A percentile compares a stretch with the other conserved stretches of the same genome.
Conservation (phyloP, 305 asterid genomes). For the Ajuga reptans region DNA sequence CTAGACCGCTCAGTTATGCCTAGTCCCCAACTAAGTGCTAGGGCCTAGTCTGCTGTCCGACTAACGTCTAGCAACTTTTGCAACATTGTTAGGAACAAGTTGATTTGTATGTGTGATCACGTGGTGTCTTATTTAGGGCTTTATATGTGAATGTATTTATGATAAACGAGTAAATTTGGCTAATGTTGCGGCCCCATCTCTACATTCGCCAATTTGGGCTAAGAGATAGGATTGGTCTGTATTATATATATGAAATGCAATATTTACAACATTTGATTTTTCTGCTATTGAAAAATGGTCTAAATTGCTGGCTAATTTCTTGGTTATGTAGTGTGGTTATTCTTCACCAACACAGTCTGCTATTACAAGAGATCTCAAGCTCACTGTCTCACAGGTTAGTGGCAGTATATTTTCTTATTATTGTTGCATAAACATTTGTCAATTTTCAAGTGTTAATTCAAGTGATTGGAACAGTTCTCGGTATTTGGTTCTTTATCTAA, state of each 20-base stretch:
- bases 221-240: not conserved
- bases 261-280: not conserved
- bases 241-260: not conserved
- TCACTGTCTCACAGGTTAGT: conserved; percentile 78
- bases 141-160: not conserved
- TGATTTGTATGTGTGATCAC: too few species aligned
- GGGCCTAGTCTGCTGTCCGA: too few species aligned
- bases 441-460: conserved; percentile 16
- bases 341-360: conserved; percentile 83
- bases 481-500: conserved; percentile 79
- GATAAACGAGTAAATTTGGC: not conserved
- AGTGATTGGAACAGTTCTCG: conserved; percentile 53
- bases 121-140: not conserved
- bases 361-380: conserved; percentile 54
- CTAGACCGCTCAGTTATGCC: too few species aligned
- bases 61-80: too few species aligned
- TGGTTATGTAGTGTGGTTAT: conserved; percentile 63
- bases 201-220: not conserved
- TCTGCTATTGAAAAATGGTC: not conserved
- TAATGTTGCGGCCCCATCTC: not conserved
- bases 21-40: too few species aligned
- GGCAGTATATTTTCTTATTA: not conserved
- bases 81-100: too few species aligned
- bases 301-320: conserved; percentile 13
- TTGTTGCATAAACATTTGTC: not conserved